Conservation (phyloP, 2,329 filamentous ascomycete species). For the Penicillium expansum region DNA sequence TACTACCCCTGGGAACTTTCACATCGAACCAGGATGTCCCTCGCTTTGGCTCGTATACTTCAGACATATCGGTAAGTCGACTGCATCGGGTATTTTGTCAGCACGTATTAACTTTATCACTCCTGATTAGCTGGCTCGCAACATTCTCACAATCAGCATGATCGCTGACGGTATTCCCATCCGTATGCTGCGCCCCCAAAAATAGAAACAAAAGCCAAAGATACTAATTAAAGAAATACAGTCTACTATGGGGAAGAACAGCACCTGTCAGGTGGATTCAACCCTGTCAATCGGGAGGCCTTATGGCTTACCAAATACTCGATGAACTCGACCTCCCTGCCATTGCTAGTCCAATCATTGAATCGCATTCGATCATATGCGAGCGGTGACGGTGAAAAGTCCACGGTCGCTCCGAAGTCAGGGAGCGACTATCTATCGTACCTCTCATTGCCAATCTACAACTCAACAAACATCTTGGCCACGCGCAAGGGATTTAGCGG, state of each 20-base stretch:
- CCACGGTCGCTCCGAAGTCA: conserved; percentile 2
- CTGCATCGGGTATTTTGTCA: background rate
- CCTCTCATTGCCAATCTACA: conserved; percentile 10
- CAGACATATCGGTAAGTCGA: conserved; percentile 45
- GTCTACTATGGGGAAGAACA: conserved; percentile 67
- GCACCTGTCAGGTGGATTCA: conserved; percentile 50
- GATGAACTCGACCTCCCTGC: conserved; percentile 9
- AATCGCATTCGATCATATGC: conserved; percentile 13
- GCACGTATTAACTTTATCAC: background rate
- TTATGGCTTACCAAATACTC: conserved; percentile 54
- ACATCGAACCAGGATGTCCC: conserved; percentile 60
- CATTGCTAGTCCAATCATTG: conserved; percentile 8
- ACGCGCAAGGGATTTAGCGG: conserved; percentile 10
- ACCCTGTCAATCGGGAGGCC: conserved; percentile 54
- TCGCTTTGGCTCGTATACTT: conserved; percentile 53
- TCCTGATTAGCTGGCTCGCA: conserved; percentile 52
- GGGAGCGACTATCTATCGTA: conserved; percentile 9
- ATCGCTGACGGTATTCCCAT: conserved; percentile 61
- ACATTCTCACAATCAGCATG: conserved; percentile 61
- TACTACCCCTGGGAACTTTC: conserved; percentile 51
- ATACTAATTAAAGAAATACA: conserved; percentile 3
- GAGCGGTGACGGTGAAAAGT: conserved; percentile 8
- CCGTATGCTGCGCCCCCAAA: background rate
- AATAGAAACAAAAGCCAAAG: background rate
- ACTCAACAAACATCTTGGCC: conserved; percentile 9